Percentiles rank a stretch among this genome's conserved stretches.
phyloP scores from a whole-genome alignment of 2,329 filamentous ascomycete species.

The Xylaria sp. region DNA sequence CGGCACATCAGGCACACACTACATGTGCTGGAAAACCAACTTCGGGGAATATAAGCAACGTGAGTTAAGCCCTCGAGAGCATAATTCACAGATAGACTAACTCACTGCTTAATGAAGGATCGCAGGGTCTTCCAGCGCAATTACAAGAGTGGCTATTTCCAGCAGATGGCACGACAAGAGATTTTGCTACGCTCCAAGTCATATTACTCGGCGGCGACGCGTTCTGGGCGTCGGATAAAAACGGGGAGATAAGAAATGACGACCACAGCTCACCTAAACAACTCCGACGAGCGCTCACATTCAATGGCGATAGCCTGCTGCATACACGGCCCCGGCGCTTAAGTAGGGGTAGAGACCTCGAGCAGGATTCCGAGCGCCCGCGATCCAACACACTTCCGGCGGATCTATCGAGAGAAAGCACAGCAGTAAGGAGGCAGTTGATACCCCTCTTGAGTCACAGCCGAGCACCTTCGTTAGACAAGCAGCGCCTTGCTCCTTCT shows the following conservation, averaged over 20 bases:
- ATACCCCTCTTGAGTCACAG: slow-evolving; percentile 23
- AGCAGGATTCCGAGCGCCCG: slow-evolving; percentile 38
- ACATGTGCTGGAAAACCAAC: slow-evolving; percentile 50
- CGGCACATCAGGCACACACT: slow-evolving; percentile 47
- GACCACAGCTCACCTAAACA: slow-evolving; percentile 34
- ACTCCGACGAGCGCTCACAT: slow-evolving; percentile 44
- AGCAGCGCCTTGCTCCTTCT: slow-evolving; percentile 18
- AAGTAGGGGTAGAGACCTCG: slow-evolving; percentile 33
- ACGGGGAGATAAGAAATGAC: slow-evolving; percentile 46
- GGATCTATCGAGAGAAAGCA: slow-evolving; percentile 31
- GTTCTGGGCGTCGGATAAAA: slow-evolving; percentile 47
- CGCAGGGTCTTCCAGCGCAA: slow-evolving; percentile 44
- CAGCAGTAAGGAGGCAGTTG: slow-evolving; percentile 24
- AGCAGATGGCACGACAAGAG: slow-evolving; percentile 44
- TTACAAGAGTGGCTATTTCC: slow-evolving; percentile 49
- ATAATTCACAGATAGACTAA: background rate
- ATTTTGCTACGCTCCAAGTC: slow-evolving; percentile 49
- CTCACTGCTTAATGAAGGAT: slow-evolving; percentile 36
- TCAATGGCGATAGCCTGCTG: slow-evolving; percentile 9
- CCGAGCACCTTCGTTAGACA: slow-evolving; percentile 24
- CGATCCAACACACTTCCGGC: slow-evolving; percentile 44
- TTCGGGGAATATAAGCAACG: slow-evolving; percentile 47
- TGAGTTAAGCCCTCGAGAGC: slow-evolving; percentile 29
- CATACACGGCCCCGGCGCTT: slow-evolving; percentile 19
- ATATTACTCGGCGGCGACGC: slow-evolving; percentile 47